A percentile compares a stretch with the other conserved stretches of the same genome.
Evolutionary conservation across 495 filamentous ascomycete species (phyloP).

Genomic region (Penicillium daleae): DNA sequence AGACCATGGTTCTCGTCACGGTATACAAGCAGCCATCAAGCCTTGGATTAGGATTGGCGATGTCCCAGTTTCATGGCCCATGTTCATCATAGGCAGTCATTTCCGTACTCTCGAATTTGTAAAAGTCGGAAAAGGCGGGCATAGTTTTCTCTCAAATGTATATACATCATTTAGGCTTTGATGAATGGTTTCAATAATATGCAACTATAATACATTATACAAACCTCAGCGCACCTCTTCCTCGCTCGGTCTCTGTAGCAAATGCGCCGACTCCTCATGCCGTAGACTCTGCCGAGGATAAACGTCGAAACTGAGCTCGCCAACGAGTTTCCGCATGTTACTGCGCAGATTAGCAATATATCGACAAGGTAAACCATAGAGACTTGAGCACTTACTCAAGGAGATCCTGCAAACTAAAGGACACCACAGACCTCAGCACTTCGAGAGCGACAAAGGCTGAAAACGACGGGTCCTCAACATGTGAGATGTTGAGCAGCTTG

Average conservation of each 20-base stretch:
- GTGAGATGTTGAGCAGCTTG: constrained; percentile 62
- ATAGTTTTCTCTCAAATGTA: neutral
- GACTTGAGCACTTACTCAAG: constrained; percentile 41
- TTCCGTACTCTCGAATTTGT: too few species aligned
- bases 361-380: neutral
- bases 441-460: constrained; percentile 74
- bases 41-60: too few species aligned
- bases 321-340: constrained; percentile 66
- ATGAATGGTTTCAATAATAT: neutral
- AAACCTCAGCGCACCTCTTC: neutral
- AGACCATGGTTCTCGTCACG: too few species aligned
- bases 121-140: too few species aligned
- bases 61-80: too few species aligned
- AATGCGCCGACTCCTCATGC: constrained; percentile 24
- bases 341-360: constrained; percentile 24
- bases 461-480: constrained; percentile 72
- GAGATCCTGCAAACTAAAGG: constrained; percentile 63
- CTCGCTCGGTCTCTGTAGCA: constrained; percentile 9
- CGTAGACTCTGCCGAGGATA: constrained; percentile 27
- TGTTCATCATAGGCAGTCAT: too few species aligned
- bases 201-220: neutral
- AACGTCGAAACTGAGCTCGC: constrained; percentile 75
- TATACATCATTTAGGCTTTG: neutral
- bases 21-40: too few species aligned
- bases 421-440: constrained; percentile 67